phyloP scores from a whole-genome alignment of 805 yeast species.

The Candida khao-thaluensis region DNA sequence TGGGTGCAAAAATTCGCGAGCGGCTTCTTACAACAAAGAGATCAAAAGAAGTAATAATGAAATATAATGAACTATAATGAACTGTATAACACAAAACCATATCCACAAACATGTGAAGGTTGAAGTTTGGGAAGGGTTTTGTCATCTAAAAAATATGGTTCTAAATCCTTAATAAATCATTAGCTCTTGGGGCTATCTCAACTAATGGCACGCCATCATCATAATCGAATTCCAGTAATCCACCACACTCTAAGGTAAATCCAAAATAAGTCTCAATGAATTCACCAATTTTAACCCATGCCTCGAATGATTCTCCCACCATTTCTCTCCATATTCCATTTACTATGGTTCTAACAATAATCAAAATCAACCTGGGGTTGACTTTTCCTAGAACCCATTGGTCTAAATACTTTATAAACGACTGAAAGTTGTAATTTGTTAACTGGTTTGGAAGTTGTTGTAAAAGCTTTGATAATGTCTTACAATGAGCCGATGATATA shows the following conservation, averaged over 20 bases:
- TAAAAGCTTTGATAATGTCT: not conserved
- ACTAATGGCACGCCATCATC: not conserved
- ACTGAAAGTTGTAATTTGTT: constrained; percentile 13
- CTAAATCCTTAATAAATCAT: not conserved
- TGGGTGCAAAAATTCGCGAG: not conserved
- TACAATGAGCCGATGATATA: not conserved
- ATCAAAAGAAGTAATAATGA: too few species aligned
- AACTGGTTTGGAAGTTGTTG: constrained; percentile 1
- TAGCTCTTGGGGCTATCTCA: not conserved
- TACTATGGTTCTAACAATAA: constrained; percentile 52
- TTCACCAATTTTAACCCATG: constrained; percentile 75
- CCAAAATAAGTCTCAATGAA: constrained; percentile 75
- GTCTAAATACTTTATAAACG: constrained; percentile 43
- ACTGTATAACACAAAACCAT: too few species aligned
- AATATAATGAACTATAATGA: too few species aligned
- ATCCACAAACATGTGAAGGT: too few species aligned
- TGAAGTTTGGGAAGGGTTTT: too few species aligned
- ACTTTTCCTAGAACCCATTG: constrained; percentile 16
- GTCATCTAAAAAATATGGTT: too few species aligned
- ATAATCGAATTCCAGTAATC: constrained; percentile 27
- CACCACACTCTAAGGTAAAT: constrained; percentile 66
- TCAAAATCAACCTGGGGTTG: constrained; percentile 57
- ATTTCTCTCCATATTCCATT: constrained; percentile 57
- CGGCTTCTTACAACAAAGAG: too few species aligned
- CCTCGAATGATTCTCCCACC: constrained; percentile 60